A percentile compares a stretch with the other conserved stretches of the same genome.
phyloP scores from a whole-genome alignment of 2,329 filamentous ascomycete species.

The Fusarium buxicola region DNA sequence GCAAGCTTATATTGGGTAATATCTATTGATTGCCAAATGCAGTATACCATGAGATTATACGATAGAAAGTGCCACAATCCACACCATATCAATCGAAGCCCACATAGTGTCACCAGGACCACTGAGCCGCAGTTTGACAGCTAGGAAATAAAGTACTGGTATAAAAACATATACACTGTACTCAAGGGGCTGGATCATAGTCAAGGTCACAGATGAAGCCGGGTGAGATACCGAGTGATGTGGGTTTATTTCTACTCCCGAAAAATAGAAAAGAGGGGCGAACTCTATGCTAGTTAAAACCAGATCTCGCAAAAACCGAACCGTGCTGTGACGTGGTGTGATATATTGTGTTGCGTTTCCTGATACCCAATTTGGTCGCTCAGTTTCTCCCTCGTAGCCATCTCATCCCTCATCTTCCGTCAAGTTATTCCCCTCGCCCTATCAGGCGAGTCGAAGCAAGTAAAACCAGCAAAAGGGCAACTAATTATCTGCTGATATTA shows the following conservation, averaged over 20 bases:
- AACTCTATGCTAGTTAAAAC: conserved; percentile 44
- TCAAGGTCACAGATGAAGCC: background rate
- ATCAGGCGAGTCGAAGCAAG: conserved; percentile 27
- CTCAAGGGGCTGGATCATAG: background rate
- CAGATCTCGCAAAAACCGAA: conserved; percentile 38
- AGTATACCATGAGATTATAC: too few relatives aligned
- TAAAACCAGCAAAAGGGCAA: conserved; percentile 23
- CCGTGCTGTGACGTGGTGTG: conserved; percentile 19
- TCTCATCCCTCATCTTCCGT: conserved; percentile 12
- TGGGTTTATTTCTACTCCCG: conserved; percentile 42
- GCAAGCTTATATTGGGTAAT: too few relatives aligned
- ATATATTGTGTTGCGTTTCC: conserved; percentile 19
- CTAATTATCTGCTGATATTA: conserved; percentile 40
- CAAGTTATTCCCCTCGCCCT: conserved; percentile 11
- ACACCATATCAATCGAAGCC: too few relatives aligned
- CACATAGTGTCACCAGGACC: too few relatives aligned
- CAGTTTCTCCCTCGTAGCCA: conserved; percentile 13
- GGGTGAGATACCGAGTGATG: conserved; percentile 4
- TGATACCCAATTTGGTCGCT: conserved; percentile 41
- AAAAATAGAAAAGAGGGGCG: conserved; percentile 38
- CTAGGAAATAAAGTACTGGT: too few relatives aligned
- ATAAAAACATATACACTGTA: background rate
- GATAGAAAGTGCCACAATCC: too few relatives aligned
- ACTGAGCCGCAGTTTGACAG: too few relatives aligned
- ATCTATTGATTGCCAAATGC: too few relatives aligned